Evolutionary conservation across 2,329 filamentous ascomycete species (phyloP).

Genomic region (Orbilia brochopaga): DNA sequence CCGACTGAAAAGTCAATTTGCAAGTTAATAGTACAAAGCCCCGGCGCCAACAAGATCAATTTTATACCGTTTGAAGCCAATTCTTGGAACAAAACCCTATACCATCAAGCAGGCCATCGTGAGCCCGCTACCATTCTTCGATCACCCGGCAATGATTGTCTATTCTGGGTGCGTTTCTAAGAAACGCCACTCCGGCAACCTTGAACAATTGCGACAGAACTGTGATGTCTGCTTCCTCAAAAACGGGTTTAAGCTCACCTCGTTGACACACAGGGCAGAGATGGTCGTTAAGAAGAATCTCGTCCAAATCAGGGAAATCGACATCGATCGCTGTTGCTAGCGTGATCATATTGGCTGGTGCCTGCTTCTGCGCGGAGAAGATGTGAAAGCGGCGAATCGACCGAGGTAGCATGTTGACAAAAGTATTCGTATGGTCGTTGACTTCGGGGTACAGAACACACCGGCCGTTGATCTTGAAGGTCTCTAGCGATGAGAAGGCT

Average conservation of each 20-base stretch:
- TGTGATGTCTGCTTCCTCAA: constrained; percentile 20
- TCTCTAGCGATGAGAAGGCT: constrained; percentile 19
- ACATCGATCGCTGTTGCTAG: constrained; percentile 2
- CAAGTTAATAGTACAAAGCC: too few relatives aligned
- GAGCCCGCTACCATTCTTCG: too few relatives aligned
- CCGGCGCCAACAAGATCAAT: too few relatives aligned
- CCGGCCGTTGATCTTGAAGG: constrained; percentile 18
- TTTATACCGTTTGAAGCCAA: too few relatives aligned
- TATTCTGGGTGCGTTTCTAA: neutral
- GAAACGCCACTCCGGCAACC: constrained; percentile 18
- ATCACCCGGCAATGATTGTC: neutral
- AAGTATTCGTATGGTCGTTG: constrained; percentile 14
- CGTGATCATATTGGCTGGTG: constrained; percentile 18
- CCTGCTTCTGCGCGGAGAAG: constrained; percentile 15
- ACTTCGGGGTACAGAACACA: constrained; percentile 19
- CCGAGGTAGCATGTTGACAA: constrained; percentile 26
- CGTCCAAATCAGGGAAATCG: constrained; percentile 12
- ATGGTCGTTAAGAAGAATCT: constrained; percentile 13
- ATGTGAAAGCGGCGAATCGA: constrained; percentile 22
- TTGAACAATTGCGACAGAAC: constrained; percentile 7
- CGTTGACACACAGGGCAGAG: neutral
- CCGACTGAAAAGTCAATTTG: too few relatives aligned
- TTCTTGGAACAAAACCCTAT: too few relatives aligned
- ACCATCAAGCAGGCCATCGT: too few relatives aligned
- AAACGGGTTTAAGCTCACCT: neutral